A percentile compares a stretch with the other conserved stretches of the same genome.
phyloP scores from a whole-genome alignment of 1,284 basidiomycete genomes.

The Ceratobasidium sp. region DNA sequence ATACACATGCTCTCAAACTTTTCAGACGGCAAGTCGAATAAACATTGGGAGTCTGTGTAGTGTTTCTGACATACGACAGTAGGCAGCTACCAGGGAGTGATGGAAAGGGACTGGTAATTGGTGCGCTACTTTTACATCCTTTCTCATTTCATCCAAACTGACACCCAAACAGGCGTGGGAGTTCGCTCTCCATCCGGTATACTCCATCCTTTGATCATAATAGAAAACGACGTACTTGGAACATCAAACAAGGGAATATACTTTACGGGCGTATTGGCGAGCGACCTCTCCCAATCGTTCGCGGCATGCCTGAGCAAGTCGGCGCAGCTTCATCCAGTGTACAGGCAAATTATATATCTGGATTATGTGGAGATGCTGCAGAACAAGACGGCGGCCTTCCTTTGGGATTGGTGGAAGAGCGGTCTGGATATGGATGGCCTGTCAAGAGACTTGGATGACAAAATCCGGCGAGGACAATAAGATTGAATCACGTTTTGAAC shows the following conservation, averaged over 20 bases:
- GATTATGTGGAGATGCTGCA: slow-evolving; percentile 12
- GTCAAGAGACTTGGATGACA: no score
- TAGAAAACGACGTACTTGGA: slow-evolving; percentile 6
- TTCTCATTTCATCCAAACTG: neutral
- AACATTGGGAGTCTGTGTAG: neutral
- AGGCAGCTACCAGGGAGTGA: slow-evolving; percentile 20
- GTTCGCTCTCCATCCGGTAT: neutral
- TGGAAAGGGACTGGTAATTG: slow-evolving; percentile 6
- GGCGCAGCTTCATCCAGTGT: slow-evolving; percentile 1
- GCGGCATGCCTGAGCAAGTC: slow-evolving; percentile 7
- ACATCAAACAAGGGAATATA: neutral
- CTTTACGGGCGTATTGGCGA: slow-evolving; percentile 5
- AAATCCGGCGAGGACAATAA: slow-evolving; percentile 9
- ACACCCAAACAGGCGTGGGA: slow-evolving; percentile 11
- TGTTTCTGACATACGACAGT: neutral
- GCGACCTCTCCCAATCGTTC: neutral
- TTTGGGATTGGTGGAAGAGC: slow-evolving; percentile 34
- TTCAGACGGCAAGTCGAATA: slow-evolving; percentile 4
- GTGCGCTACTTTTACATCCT: neutral
- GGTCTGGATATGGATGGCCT: slow-evolving; percentile 30
- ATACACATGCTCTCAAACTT: neutral
- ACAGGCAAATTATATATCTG: slow-evolving; percentile 15
- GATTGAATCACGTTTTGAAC: neutral
- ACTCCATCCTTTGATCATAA: neutral
- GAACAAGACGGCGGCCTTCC: slow-evolving; percentile 7